phyloP scores from a whole-genome alignment of 345 rosid genomes.

The Acer campestre region DNA sequence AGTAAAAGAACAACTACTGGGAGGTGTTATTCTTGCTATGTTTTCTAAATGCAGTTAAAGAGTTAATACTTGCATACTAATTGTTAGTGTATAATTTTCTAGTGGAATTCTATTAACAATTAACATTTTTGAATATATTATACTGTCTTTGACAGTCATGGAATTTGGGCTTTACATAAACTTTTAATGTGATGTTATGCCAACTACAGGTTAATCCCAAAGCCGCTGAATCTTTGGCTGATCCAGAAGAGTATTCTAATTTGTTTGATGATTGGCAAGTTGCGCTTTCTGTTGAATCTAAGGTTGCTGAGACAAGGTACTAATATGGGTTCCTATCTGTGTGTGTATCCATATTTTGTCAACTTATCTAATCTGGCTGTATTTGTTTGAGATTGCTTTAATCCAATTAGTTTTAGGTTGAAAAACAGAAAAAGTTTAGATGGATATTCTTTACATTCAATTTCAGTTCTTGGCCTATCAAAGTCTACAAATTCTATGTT shows the following conservation, averaged over 20 bases:
- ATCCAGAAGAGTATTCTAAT: slow-evolving; percentile 97
- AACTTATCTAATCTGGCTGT: neutral
- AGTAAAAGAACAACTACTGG: neutral
- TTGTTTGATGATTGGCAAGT: slow-evolving; percentile 99
- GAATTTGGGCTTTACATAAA: neutral
- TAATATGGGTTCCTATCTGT: neutral
- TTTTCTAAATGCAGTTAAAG: neutral
- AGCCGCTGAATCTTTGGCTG: slow-evolving; percentile 98
- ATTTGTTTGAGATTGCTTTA: neutral
- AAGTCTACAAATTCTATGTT: neutral
- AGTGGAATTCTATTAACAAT: neutral
- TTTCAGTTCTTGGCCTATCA: slow-evolving; percentile 1
- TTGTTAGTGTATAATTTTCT: neutral
- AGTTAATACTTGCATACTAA: neutral
- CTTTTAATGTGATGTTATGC: slow-evolving; percentile 3
- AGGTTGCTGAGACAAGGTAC: slow-evolving; percentile 76
- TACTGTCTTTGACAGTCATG: neutral
- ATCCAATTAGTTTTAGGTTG: neutral
- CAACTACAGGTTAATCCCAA: slow-evolving; percentile 80
- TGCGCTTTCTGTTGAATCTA: slow-evolving; percentile 85
- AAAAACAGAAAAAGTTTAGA: neutral
- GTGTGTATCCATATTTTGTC: neutral
- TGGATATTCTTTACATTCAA: neutral
- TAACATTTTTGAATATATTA: neutral
- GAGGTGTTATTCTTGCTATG: neutral